Conservation (phyloP, 1,284 basidiomycete species). For the Boletus mariae region DNA sequence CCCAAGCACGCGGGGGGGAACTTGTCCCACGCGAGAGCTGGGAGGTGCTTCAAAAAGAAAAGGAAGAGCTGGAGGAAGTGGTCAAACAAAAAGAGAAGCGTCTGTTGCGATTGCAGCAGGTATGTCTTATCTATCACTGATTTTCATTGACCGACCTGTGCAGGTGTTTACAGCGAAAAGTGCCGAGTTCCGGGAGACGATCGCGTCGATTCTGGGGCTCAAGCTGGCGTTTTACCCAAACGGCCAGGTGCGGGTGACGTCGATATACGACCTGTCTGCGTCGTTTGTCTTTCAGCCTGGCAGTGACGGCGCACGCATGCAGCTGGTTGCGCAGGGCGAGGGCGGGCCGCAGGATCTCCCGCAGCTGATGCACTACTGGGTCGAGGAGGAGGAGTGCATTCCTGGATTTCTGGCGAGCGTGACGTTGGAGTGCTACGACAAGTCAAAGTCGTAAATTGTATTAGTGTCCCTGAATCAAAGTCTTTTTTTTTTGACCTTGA, state of each 20-base stretch:
- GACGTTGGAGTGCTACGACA: slow-evolving; percentile 71
- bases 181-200: slow-evolving; percentile 77
- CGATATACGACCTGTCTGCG: slow-evolving; percentile 69
- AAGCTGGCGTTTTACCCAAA: slow-evolving; percentile 84
- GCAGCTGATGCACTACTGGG: slow-evolving; percentile 68
- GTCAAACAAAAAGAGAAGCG: slow-evolving; percentile 75
- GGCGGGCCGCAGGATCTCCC: slow-evolving; percentile 66
- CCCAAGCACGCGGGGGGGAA: slow-evolving; percentile 27
- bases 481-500: neutral
- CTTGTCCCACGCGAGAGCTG: slow-evolving; percentile 68
- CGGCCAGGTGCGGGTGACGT: slow-evolving; percentile 79
- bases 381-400: slow-evolving; percentile 67
- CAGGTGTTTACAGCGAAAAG: slow-evolving; percentile 73
- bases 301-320: slow-evolving; percentile 53
- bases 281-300: slow-evolving; percentile 70
- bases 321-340: slow-evolving; percentile 65
- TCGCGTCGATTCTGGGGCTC: slow-evolving; percentile 77
- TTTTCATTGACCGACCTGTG: neutral
- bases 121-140: slow-evolving; percentile 21
- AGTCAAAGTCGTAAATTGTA: slow-evolving; percentile 38
- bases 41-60: slow-evolving; percentile 62
- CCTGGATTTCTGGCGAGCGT: slow-evolving; percentile 74
- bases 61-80: slow-evolving; percentile 53
- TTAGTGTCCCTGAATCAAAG: neutral
- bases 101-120: slow-evolving; percentile 68